A percentile compares a stretch with the other conserved stretches of the same genome.
Conservation (phyloP, 805 yeast species). For the Grigorovia jiainica region DNA sequence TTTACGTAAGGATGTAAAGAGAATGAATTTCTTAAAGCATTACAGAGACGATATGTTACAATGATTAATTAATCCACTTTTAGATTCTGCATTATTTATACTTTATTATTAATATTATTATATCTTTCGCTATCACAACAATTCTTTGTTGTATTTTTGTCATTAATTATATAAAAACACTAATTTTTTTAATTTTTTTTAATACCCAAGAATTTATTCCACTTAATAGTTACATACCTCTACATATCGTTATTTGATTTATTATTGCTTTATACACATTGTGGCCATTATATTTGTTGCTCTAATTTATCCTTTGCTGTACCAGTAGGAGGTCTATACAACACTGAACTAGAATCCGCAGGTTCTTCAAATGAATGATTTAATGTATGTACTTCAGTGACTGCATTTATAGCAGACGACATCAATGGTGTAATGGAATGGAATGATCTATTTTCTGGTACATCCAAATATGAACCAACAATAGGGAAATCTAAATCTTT, state of each 20-base stretch:
- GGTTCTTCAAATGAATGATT: conserved; percentile 5
- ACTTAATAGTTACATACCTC: too few species aligned
- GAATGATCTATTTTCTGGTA: conserved; percentile 4
- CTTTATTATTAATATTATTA: background rate
- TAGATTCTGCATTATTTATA: background rate
- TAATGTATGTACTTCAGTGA: conserved; percentile 1
- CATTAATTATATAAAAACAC: too few species aligned
- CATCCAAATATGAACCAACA: conserved; percentile 7
- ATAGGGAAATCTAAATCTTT: conserved; percentile 6
- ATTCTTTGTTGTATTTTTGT: too few species aligned
- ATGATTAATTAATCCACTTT: conserved; percentile 1
- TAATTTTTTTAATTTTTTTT: too few species aligned
- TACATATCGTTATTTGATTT: too few species aligned
- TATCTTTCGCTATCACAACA: too few species aligned
- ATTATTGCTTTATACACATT: too few species aligned
- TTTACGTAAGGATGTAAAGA: conserved; percentile 48
- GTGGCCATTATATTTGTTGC: background rate
- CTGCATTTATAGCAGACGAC: conserved; percentile 1
- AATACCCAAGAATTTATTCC: too few species aligned
- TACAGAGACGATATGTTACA: conserved; percentile 64
- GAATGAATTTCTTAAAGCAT: conserved; percentile 76
- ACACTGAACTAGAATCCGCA: conserved; percentile 9
- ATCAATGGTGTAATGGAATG: conserved; percentile 3
- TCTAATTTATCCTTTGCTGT: background rate
- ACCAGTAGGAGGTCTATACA: background rate